phyloP scores from a whole-genome alignment of 2,329 filamentous ascomycete species.

The Ophiostoma triangulosporum region DNA sequence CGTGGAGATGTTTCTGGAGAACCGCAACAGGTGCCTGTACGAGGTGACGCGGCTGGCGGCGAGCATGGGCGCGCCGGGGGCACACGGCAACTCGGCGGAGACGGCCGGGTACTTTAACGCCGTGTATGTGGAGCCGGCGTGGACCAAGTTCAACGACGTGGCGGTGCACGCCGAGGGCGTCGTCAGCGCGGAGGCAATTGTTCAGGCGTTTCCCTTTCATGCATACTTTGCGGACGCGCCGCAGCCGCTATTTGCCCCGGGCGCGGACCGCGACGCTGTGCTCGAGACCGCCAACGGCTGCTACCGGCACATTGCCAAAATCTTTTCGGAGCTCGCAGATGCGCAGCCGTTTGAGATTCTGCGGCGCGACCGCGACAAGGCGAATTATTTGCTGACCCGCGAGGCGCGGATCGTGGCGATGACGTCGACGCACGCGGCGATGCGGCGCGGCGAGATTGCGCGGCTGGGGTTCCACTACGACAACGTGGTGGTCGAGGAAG shows the following conservation, averaged over 20 bases:
- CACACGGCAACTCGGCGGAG: slow-evolving; percentile 92
- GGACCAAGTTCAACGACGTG: slow-evolving; percentile 68
- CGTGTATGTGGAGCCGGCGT: slow-evolving; percentile 79
- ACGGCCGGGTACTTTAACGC: slow-evolving; percentile 94
- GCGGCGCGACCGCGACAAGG: slow-evolving; percentile 76
- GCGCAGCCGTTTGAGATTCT: slow-evolving; percentile 92
- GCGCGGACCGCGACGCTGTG: slow-evolving; percentile 49
- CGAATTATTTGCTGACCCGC: slow-evolving; percentile 87
- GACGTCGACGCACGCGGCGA: slow-evolving; percentile 96
- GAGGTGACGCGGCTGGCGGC: slow-evolving; percentile 79
- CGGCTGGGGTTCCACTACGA: slow-evolving; percentile 92
- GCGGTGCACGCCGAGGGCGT: slow-evolving; percentile 20
- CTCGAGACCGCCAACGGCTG: slow-evolving; percentile 73
- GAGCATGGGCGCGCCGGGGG: slow-evolving; percentile 76
- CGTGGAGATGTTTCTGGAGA: slow-evolving; percentile 89
- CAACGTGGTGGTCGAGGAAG: slow-evolving; percentile 97
- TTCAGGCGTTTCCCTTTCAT: slow-evolving; percentile 74
- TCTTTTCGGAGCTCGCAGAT: slow-evolving; percentile 86
- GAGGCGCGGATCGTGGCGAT: slow-evolving; percentile 97
- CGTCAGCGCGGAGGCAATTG: slow-evolving; percentile 44
- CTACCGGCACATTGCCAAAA: slow-evolving; percentile 74
- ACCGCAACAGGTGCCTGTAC: slow-evolving; percentile 60
- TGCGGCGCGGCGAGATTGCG: slow-evolving; percentile 81
- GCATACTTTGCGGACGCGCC: slow-evolving; percentile 77
- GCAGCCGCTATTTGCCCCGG: slow-evolving; percentile 65